Base-by-base conservation (phyloP, 306 rosid genomes). In the Amphicarpaea edgeworthii region DNA sequence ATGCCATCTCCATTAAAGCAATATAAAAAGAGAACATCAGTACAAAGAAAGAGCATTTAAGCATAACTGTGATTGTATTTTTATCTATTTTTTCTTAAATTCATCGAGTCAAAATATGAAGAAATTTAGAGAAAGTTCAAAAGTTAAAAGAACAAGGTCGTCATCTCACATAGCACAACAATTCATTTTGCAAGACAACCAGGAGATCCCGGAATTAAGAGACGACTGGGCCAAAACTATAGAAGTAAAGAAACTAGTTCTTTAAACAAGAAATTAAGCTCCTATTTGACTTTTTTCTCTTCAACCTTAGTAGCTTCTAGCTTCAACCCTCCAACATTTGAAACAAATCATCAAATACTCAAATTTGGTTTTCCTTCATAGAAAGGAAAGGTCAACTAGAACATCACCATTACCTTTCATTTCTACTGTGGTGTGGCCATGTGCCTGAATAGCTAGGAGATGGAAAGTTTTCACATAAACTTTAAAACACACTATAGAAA, bases 1-100 rank as follows among this genome's bases (percentile, higher is more conserved):
- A 88, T 87, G 74, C 98, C 98, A 84, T 87, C 97, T 93, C 42
- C 86, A 87, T 68, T 71, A 79, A 77, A 72, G 78, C 80, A 74
- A 70, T 49, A 59, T 65, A 51, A 70, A 79, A 85, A 59, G 54
- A 66, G 55, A 67, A 43, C 24, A 70, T 85, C 63, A 76, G 77
- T 81, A 71, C 72, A 57, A 80, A 72, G 65, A 74, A 63, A 17
- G 24, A 47, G 53, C 37, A 5, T 78, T 75, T 3, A 63, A 74
- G 70, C 37, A 55, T 65, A 76, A 24, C 20, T 55, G 23, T 83
- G 68, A 70, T 64, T 21, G 32, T 54, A 61, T 12, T 50, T 16
- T 7, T 53, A 16, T 66, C 42, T n/a, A 43, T 26, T 30, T 11
- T 32, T 61, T 67, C n/a, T 42, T 8, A 14, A 11, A 16, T 81